Base-by-base conservation (phyloP, 345 rosid genomes). In the Citrus trifoliata region DNA sequence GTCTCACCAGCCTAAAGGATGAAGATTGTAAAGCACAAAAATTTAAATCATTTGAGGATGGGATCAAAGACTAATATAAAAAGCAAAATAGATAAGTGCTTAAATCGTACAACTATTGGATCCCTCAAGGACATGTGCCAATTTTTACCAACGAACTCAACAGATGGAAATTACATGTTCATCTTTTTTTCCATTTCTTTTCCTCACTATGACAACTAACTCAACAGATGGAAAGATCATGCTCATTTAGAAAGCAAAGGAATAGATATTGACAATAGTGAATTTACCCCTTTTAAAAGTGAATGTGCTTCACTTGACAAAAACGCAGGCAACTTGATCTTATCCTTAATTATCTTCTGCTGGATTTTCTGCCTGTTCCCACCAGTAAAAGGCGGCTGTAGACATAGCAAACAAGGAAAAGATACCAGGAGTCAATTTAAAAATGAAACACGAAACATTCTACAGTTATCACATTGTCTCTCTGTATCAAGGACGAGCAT, bases 231-330 rank as follows among this genome's bases (percentile, higher is more conserved):
- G 55, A 48, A 42, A 27, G 42, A 51, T 65, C 62, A 22, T 65
- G 63, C 73, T 67, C 63, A 63, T 51, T 14, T 8, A 24, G 27
- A 42, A 42, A 74, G 38, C 7, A 21, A 25, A 71, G 37, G 48
- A 32, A 59, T 24, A 59, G 69, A 33, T 53, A 40, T 32, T 60
- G 6, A 67, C 35, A 51, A 37, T 3, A 74, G 25, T 53, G 7
- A 53, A 74, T 56, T 83, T 71, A 88, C 88, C 86, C 90, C 88
- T 80, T 82, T 88, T 58, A 88, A 75, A 46, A 88, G 76, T 22
- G 88, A 78, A 73, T 88, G 87, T 46, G 85, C 90, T 77, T 88
- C 90, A 71, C 89, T 86, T 2, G 90, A 79, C 80, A 86, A 78
- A 78, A 56, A 88, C 2, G 80, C 51, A 24, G 89, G 90, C 76